Conservation (phyloP, 208 protist species). For the Zelonia costaricensis region DNA sequence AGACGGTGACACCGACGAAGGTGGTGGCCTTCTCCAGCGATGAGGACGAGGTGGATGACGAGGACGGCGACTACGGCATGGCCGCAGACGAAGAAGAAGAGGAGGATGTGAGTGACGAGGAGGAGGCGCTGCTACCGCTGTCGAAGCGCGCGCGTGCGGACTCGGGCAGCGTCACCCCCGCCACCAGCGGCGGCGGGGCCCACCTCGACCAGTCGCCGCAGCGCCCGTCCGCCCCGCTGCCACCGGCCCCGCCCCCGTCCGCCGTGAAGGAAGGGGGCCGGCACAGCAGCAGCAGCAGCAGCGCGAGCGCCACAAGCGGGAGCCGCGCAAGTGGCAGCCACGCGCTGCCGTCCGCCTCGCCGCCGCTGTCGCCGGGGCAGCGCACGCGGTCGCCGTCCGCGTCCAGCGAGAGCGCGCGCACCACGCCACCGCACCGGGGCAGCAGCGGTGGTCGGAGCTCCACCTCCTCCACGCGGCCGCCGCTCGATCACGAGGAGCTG, state of each 20-base stretch:
- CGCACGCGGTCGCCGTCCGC: constrained; percentile 11
- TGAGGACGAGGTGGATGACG: constrained; percentile 6
- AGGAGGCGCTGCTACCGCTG: constrained; percentile 3
- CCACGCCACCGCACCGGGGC: not conserved
- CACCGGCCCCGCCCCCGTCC: constrained; percentile 27
- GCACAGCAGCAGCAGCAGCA: not conserved
- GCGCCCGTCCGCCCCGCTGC: constrained; percentile 5
- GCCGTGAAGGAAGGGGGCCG: constrained; percentile 11
- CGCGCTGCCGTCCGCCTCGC: not conserved
- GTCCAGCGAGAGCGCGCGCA: not conserved
- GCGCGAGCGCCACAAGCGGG: not conserved
- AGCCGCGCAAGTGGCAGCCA: not conserved
- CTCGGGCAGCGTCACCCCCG: not conserved
- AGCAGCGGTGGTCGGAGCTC: constrained; percentile 7
- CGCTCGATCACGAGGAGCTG: constrained; percentile 42
- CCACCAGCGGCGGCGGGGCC: too few relatives aligned
- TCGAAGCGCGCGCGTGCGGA: constrained; percentile 14
- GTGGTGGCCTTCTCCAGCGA: constrained; percentile 8
- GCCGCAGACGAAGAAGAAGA: constrained; percentile 16
- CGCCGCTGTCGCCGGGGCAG: constrained; percentile 5
- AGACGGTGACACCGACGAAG: constrained; percentile 45
- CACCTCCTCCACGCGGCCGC: not conserved
- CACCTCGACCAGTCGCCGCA: constrained; percentile 12
- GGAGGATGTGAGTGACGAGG: constrained; percentile 7
- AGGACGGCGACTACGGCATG: too few relatives aligned